Percentiles rank a stretch among this genome's conserved stretches.
Evolutionary conservation across 2,329 filamentous ascomycete genomes (phyloP).

Genomic region (Ophiocordyceps camponoti-rufipedis): DNA sequence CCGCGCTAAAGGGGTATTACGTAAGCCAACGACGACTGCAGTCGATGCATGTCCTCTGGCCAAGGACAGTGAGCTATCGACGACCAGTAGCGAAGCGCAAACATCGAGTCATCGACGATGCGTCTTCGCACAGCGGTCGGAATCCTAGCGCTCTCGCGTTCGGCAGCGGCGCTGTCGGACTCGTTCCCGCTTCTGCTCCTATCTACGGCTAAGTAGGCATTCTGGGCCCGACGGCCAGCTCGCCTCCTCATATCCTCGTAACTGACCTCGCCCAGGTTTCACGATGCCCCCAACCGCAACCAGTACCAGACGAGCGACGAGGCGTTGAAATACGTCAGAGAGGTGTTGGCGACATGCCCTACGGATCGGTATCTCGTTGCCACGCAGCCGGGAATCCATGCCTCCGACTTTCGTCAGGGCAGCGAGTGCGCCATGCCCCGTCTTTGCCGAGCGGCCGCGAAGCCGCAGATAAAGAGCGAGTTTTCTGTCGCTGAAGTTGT

Average conservation of each 20-base stretch:
- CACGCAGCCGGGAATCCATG: constrained; percentile 56
- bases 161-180: constrained; percentile 58
- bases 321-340: constrained; percentile 22
- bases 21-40: constrained; percentile 7
- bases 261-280: constrained; percentile 11
- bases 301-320: constrained; percentile 31
- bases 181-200: constrained; percentile 81
- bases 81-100: background rate
- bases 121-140: constrained; percentile 32
- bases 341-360: constrained; percentile 48
- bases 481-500: constrained; percentile 40
- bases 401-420: constrained; percentile 42
- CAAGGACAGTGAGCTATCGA: background rate
- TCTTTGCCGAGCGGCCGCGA: constrained; percentile 23
- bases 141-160: constrained; percentile 35
- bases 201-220: constrained; percentile 60
- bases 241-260: background rate
- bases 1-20: constrained; percentile 9
- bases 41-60: background rate
- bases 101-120: constrained; percentile 20
- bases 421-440: constrained; percentile 33
- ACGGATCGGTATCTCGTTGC: constrained; percentile 63
- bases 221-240: constrained; percentile 2
- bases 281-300: constrained; percentile 13
- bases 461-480: constrained; percentile 16